Conservation (phyloP, 2,329 filamentous ascomycete genomes). For the Neofusicoccum parvum region DNA sequence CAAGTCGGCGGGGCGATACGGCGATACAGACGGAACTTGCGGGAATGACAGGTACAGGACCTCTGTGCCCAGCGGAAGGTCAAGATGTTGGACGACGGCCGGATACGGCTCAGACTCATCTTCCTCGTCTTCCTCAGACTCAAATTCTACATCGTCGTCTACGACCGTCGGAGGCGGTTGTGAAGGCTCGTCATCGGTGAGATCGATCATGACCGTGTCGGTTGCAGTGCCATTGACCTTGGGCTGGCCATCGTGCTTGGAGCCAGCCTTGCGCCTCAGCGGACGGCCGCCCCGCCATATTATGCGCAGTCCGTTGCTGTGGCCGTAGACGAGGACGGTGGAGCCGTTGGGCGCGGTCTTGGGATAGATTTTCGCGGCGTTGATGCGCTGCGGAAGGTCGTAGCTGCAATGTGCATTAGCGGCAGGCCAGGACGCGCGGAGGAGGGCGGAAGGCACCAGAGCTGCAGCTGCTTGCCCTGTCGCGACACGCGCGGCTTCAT, state of each 20-base stretch:
- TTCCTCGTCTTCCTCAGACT: slow-evolving; percentile 60
- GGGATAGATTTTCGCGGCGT: slow-evolving; percentile 60
- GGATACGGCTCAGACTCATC: slow-evolving; percentile 59
- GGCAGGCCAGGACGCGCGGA: background rate
- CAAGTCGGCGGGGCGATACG: slow-evolving; percentile 36
- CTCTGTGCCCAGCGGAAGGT: slow-evolving; percentile 56
- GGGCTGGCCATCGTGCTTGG: slow-evolving; percentile 32
- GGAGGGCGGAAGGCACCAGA: slow-evolving; percentile 6
- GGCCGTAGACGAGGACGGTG: slow-evolving; percentile 62
- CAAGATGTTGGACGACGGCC: slow-evolving; percentile 56
- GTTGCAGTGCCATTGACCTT: slow-evolving; percentile 45
- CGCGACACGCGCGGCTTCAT: slow-evolving; percentile 18
- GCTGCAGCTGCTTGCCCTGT: slow-evolving; percentile 18
- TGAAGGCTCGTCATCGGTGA: slow-evolving; percentile 56
- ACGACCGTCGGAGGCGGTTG: slow-evolving; percentile 23
- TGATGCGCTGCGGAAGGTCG: slow-evolving; percentile 60
- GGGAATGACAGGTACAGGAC: slow-evolving; percentile 58
- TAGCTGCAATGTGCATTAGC: slow-evolving; percentile 49
- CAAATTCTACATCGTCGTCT: slow-evolving; percentile 45
- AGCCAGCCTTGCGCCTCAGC: slow-evolving; percentile 39
- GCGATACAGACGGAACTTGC: slow-evolving; percentile 35
- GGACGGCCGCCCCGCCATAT: slow-evolving; percentile 62
- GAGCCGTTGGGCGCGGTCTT: slow-evolving; percentile 62
- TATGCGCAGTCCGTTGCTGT: slow-evolving; percentile 59
- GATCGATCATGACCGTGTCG: slow-evolving; percentile 55